These are phyloP conservation scores for Pichia exigua DNA, from an alignment of 805 yeast genomes.

Conservation along the genomic window DNA sequence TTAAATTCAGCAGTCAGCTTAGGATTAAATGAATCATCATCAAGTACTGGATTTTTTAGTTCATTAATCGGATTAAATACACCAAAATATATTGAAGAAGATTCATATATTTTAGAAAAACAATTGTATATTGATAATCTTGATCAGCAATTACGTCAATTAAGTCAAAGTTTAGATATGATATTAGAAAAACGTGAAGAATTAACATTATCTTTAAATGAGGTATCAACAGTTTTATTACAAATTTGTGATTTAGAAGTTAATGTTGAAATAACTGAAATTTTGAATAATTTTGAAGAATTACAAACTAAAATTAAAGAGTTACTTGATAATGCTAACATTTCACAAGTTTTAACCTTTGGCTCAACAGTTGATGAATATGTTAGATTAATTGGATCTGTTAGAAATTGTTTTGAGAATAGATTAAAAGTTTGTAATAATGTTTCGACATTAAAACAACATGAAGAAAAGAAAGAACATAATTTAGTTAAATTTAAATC, in stretches of 20 bases:
- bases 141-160: slow-evolving; percentile 63
- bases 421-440: slow-evolving; percentile 50
- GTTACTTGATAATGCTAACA: slow-evolving; percentile 63
- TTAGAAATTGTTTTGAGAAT: slow-evolving; percentile 65
- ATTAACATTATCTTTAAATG: slow-evolving; percentile 58
- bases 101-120: slow-evolving; percentile 66
- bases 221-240: slow-evolving; percentile 44
- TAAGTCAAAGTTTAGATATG: slow-evolving; percentile 63
- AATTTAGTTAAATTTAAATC: slow-evolving; percentile 36
- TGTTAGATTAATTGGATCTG: slow-evolving; percentile 65
- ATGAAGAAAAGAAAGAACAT: slow-evolving; percentile 38
- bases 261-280: slow-evolving; percentile 53
- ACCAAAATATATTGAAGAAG: slow-evolving; percentile 65
- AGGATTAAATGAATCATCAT: slow-evolving; percentile 15
- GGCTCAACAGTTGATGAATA: slow-evolving; percentile 89
- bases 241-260: slow-evolving; percentile 70
- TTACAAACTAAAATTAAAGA: slow-evolving; percentile 67
- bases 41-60: slow-evolving; percentile 51
- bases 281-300: slow-evolving; percentile 62
- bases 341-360: slow-evolving; percentile 79
- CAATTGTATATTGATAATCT: slow-evolving; percentile 60
- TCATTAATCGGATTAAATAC: slow-evolving; percentile 60
- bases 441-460: slow-evolving; percentile 36
- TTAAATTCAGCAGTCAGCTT: slow-evolving; percentile 17
- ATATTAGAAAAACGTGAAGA: slow-evolving; percentile 73